Evolutionary conservation across 768 basidiomycete species (phyloP).

Genomic region (Trametes cubensis): DNA sequence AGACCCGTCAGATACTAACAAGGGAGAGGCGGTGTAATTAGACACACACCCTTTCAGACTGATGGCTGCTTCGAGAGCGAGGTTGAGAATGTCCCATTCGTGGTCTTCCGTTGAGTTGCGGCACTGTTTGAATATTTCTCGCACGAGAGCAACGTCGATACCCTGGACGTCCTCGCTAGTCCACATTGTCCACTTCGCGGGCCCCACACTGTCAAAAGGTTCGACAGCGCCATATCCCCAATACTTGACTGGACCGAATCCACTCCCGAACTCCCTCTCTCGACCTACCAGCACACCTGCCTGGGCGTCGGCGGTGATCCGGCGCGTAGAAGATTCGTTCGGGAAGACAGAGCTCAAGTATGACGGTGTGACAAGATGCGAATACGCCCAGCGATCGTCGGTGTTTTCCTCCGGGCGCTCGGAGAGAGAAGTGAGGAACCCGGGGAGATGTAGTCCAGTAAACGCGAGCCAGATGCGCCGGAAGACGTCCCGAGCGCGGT

Average conservation of each 20-base stretch:
- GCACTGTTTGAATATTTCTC: conserved; percentile 62
- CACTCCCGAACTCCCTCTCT: conserved; percentile 60
- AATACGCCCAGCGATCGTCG: conserved; percentile 72
- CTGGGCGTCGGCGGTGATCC: conserved; percentile 57
- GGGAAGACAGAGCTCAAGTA: conserved; percentile 61
- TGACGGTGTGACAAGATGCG: conserved; percentile 46
- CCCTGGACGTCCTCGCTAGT: conserved; percentile 49
- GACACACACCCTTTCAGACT: conserved; percentile 56
- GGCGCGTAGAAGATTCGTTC: conserved; percentile 30
- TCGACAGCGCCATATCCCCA: conserved; percentile 61
- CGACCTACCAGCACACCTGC: conserved; percentile 70
- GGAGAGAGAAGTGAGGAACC: conserved; percentile 50
- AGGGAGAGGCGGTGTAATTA: background rate
- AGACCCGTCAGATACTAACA: background rate
- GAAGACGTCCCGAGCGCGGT: conserved; percentile 54
- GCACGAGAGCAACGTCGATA: conserved; percentile 53
- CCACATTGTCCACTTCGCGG: conserved; percentile 46
- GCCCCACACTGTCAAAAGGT: conserved; percentile 54
- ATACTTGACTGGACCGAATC: conserved; percentile 68
- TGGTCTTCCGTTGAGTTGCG: conserved; percentile 47
- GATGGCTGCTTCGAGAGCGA: conserved; percentile 69
- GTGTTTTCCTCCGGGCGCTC: conserved; percentile 39
- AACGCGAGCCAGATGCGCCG: conserved; percentile 72
- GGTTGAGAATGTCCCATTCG: conserved; percentile 65
- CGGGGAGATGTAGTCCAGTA: conserved; percentile 73